Conservation (phyloP, 257 asterid genomes). For the Solanum tacnaense region DNA sequence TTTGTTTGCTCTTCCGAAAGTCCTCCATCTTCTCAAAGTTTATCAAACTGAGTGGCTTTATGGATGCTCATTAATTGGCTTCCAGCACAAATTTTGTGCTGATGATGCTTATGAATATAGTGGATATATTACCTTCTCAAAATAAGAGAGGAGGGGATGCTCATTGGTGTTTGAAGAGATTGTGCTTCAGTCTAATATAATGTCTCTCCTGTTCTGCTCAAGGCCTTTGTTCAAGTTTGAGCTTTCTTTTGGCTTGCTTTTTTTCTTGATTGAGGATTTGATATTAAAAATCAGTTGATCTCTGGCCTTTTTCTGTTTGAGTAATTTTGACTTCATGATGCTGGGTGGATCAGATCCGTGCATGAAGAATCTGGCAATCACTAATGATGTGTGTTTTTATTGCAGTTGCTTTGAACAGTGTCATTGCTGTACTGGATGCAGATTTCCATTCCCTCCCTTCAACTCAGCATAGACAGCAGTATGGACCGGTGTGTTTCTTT, state of each 20-base stretch:
- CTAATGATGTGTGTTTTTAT: conserved; percentile 15
- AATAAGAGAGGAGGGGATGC: background rate
- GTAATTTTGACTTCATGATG: background rate
- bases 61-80: background rate
- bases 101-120: background rate
- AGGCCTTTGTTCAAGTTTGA: background rate
- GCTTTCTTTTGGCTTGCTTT: background rate
- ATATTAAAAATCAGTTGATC: background rate
- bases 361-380: background rate
- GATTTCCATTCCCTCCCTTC: conserved; percentile 98
- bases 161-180: background rate
- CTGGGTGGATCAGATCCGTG: background rate
- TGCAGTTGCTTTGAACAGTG: conserved; percentile 89
- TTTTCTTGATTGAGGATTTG: background rate
- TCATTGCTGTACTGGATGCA: conserved; percentile 90
- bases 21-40: background rate
- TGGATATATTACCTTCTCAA: background rate
- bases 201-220: background rate
- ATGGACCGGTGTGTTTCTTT: conserved; percentile 84
- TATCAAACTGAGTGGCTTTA: background rate
- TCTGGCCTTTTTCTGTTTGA: background rate
- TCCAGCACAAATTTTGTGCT: background rate
- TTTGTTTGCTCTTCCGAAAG: background rate
- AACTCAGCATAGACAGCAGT: conserved; percentile 91
- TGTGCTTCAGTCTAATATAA: background rate